phyloP scores from a whole-genome alignment of 148 eudicot species.

The Arctostaphylos glauca region DNA sequence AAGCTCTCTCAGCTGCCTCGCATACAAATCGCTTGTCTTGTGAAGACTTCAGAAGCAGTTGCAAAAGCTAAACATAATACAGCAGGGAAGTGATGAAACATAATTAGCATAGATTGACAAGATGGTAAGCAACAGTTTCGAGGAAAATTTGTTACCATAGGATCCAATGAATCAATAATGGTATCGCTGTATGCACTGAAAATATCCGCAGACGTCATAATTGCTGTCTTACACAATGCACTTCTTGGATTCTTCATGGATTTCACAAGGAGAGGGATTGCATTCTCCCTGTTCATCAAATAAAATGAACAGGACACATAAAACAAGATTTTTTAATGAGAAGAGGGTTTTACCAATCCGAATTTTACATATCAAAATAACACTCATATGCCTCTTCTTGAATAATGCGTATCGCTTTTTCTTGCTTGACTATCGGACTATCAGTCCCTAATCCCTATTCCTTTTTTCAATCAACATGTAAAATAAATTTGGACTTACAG shows the following conservation, averaged over 20 bases:
- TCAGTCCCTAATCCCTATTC: too few relatives aligned
- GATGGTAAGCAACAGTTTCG: background rate
- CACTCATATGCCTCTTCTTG: too few relatives aligned
- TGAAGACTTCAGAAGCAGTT: conserved; percentile 68
- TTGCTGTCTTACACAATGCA: conserved; percentile 68
- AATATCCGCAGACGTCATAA: conserved; percentile 66
- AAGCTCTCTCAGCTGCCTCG: conserved; percentile 64
- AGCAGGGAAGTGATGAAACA: background rate
- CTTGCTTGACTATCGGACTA: too few relatives aligned
- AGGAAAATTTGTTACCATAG: conserved; percentile 36
- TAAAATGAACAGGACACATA: background rate
- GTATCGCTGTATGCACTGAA: conserved; percentile 54
- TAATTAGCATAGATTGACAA: background rate
- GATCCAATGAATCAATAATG: conserved; percentile 53
- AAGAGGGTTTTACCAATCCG: background rate
- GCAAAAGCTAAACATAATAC: conserved; percentile 45
- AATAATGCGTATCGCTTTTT: too few relatives aligned
- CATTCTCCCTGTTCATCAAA: conserved; percentile 42
- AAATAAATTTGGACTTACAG: conserved; percentile 39
- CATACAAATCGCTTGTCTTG: conserved; percentile 74
- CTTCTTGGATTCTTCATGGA: conserved; percentile 78
- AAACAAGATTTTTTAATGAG: background rate
- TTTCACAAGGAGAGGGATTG: conserved; percentile 51
- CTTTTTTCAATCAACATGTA: background rate
- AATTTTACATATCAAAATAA: background rate